A percentile compares a stretch with the other conserved stretches of the same genome.
Evolutionary conservation across 495 filamentous ascomycete genomes (phyloP).

Genomic region (Hypomontagnella monticulosa): DNA sequence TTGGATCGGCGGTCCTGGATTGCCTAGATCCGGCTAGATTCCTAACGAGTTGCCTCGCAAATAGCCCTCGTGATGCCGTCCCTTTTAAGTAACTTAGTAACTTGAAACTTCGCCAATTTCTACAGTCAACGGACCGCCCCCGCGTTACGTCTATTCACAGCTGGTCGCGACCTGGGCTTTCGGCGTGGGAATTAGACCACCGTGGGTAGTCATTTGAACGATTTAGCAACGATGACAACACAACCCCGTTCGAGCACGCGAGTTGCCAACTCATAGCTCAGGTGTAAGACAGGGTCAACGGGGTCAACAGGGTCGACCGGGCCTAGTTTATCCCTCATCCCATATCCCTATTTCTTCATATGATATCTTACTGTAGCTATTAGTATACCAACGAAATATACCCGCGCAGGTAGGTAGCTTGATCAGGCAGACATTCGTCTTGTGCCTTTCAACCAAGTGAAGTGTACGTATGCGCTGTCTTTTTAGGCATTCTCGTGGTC

Average conservation of each 20-base stretch:
- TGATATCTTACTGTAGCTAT: no score
- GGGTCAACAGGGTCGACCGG: slow-evolving; percentile 6
- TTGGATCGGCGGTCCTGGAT: slow-evolving; percentile 25
- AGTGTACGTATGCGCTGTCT: slow-evolving; percentile 33
- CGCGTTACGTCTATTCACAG: slow-evolving; percentile 28
- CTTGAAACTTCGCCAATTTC: slow-evolving; percentile 32
- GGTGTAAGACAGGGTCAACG: slow-evolving; percentile 24
- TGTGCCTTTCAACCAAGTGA: slow-evolving; percentile 25
- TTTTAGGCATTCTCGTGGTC: slow-evolving; percentile 30
- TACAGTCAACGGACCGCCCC: slow-evolving; percentile 35
- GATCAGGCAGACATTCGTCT: slow-evolving; percentile 37
- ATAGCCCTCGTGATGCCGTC: slow-evolving; percentile 35
- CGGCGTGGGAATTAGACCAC: slow-evolving; percentile 15
- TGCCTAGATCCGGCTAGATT: slow-evolving; percentile 42
- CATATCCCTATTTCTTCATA: slow-evolving; percentile 1
- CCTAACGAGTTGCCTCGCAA: slow-evolving; percentile 30
- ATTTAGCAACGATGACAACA: slow-evolving; percentile 41
- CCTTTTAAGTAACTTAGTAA: slow-evolving; percentile 22
- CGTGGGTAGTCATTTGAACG: slow-evolving; percentile 38
- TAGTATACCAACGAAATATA: slow-evolving; percentile 5
- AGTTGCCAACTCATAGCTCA: slow-evolving; percentile 39
- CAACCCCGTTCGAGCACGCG: slow-evolving; percentile 33
- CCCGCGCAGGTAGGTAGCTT: slow-evolving; percentile 8
- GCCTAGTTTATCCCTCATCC: slow-evolving; percentile 25
- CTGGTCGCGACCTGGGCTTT: slow-evolving; percentile 16